phyloP scores from a whole-genome alignment of 805 yeast genomes.

The Candida sonorensis region DNA sequence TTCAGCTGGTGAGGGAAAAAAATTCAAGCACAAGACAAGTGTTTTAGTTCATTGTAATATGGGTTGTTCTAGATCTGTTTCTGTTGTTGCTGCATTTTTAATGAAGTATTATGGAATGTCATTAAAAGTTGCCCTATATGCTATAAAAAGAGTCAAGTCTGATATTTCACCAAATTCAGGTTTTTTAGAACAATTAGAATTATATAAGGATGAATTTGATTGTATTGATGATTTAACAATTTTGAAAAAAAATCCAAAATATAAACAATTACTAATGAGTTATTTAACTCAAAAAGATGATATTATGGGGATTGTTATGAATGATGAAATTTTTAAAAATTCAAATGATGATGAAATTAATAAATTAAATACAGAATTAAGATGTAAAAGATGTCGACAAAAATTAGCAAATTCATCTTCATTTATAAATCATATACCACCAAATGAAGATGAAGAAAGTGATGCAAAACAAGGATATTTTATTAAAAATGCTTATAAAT shows the following conservation, averaged over 20 bases:
- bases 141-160: conserved; percentile 59
- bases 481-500: conserved; percentile 54
- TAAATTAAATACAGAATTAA: too few species aligned
- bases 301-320: conserved; percentile 5
- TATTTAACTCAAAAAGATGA: conserved; percentile 24
- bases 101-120: conserved; percentile 49
- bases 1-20: conserved; percentile 11
- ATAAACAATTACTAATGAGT: conserved; percentile 37
- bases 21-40: conserved; percentile 35
- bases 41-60: conserved; percentile 47
- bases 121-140: conserved; percentile 60
- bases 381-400: conserved; percentile 82
- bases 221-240: conserved; percentile 31
- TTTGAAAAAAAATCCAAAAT: conserved; percentile 17
- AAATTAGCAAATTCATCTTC: conserved; percentile 57
- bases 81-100: conserved; percentile 39
- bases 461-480: conserved; percentile 62
- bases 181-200: conserved; percentile 63
- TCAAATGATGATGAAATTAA: too few species aligned
- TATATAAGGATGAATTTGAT: conserved; percentile 41
- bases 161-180: conserved; percentile 66
- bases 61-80: conserved; percentile 43
- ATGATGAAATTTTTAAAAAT: conserved; percentile 12
- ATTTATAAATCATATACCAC: conserved; percentile 59
- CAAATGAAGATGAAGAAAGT: conserved; percentile 45